These are phyloP conservation scores for Vigna reflexopilosa DNA, from an alignment of 306 rosid genomes.

Conservation along the genomic window DNA sequence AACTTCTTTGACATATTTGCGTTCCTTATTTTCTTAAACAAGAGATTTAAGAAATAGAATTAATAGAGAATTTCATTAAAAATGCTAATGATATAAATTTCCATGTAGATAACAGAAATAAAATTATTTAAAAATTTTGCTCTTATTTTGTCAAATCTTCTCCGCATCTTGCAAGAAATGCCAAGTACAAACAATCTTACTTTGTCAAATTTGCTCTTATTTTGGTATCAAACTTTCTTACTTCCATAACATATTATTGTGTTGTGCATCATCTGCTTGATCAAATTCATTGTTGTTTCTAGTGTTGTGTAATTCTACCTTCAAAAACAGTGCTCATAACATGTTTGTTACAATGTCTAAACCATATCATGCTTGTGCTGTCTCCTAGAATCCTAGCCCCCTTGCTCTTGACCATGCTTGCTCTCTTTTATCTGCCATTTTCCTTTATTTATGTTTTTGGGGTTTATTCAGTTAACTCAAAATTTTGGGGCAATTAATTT, in stretches of 20 bases:
- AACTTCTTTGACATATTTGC: too few relatives aligned
- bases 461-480: not conserved
- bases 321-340: not conserved
- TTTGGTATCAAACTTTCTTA: not conserved
- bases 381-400: slow-evolving; percentile 2
- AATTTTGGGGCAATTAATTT: not conserved
- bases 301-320: not conserved
- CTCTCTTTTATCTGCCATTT: not conserved
- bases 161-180: too few relatives aligned
- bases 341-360: slow-evolving; percentile 35
- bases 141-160: too few relatives aligned
- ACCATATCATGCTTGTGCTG: not conserved
- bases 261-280: not conserved
- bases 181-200: too few relatives aligned
- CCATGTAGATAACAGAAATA: too few relatives aligned
- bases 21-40: too few relatives aligned
- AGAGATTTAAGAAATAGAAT: too few relatives aligned
- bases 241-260: not conserved
- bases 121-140: too few relatives aligned
- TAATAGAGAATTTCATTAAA: too few relatives aligned
- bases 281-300: slow-evolving; percentile 21
- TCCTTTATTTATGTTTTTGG: not conserved
- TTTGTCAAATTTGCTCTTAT: too few relatives aligned
- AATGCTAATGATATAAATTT: too few relatives aligned
- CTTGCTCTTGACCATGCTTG: not conserved